Evolutionary conservation across 2,329 filamentous ascomycete genomes (phyloP).

Genomic region (Ploettnerulaceae sp.): DNA sequence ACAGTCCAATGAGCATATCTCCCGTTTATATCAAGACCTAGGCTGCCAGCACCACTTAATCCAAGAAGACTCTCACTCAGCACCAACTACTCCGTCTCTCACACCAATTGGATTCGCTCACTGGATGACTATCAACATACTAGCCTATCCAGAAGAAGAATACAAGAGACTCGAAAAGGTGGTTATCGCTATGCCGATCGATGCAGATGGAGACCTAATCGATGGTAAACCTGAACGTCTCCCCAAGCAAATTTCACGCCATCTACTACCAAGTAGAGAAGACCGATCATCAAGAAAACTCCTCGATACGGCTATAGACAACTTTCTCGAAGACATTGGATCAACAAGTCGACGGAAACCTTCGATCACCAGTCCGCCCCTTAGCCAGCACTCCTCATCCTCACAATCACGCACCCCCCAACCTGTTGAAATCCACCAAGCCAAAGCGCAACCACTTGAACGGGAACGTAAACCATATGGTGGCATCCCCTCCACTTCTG

Average conservation of each 20-base stretch:
- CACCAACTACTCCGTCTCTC: conserved; percentile 57
- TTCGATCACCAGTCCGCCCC: conserved; percentile 26
- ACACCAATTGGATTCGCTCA: conserved; percentile 63
- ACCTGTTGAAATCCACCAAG: conserved; percentile 26
- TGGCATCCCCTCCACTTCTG: conserved; percentile 31
- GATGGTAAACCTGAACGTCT: conserved; percentile 66
- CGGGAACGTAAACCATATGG: conserved; percentile 37
- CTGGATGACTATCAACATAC: conserved; percentile 70
- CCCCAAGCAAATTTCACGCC: conserved; percentile 71
- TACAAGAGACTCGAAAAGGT: conserved; percentile 64
- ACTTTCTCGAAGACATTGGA: conserved; percentile 41
- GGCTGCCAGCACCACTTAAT: conserved; percentile 60
- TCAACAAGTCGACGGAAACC: conserved; percentile 39
- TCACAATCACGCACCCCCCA: conserved; percentile 11
- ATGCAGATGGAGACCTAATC: conserved; percentile 48
- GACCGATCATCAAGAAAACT: conserved; percentile 37
- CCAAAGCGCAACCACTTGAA: conserved; percentile 33
- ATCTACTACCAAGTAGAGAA: conserved; percentile 58
- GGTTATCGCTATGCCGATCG: conserved; percentile 65
- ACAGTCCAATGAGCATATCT: conserved; percentile 44
- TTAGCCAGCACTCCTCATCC: conserved; percentile 24
- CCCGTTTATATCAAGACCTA: conserved; percentile 51
- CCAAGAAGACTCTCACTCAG: conserved; percentile 46
- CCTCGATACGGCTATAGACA: conserved; percentile 55
- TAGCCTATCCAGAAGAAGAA: conserved; percentile 72